Conservation (phyloP, 106 monocot species). For the Acorus gramineus region DNA sequence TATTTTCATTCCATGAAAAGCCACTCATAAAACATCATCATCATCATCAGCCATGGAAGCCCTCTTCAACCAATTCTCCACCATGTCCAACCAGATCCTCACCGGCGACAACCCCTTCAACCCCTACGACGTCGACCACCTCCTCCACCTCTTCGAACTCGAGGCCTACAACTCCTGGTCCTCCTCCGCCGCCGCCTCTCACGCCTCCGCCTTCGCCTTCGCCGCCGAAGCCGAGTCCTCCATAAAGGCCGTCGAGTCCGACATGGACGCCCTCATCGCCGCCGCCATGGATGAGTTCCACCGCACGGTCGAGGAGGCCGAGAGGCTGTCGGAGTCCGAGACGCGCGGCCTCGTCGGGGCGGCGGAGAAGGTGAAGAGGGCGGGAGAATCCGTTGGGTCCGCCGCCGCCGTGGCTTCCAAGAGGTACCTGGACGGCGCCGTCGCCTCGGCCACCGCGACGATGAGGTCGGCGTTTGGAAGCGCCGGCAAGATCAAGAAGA, state of each 20-base stretch:
- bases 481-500: no score
- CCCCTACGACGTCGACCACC: conserved; percentile 20
- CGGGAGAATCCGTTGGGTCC: conserved; percentile 4
- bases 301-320: not conserved
- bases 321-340: conserved; percentile 9
- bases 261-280: conserved; percentile 28
- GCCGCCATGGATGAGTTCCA: conserved; percentile 19
- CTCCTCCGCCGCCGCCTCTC: conserved; percentile 14
- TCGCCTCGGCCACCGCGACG: conserved; percentile 18
- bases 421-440: conserved; percentile 29
- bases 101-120: conserved; percentile 25
- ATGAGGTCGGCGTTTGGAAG: conserved; percentile 8
- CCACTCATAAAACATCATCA: no score
- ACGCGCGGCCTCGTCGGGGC: conserved; percentile 3
- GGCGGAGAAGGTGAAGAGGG: conserved; percentile 8
- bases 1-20: no score
- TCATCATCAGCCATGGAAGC: conserved; percentile 15
- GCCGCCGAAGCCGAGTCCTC: conserved; percentile 7
- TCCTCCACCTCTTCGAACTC: conserved; percentile 27
- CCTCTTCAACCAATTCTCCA: conserved; percentile 34
- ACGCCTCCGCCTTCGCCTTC: not conserved
- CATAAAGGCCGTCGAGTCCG: conserved; percentile 26
- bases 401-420: conserved; percentile 10
- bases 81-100: conserved; percentile 20
- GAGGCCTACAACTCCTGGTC: conserved; percentile 26